Evolutionary conservation across 1,139 yeast species (phyloP).

Genomic region (Zygosaccharomyces pseudobailii): DNA sequence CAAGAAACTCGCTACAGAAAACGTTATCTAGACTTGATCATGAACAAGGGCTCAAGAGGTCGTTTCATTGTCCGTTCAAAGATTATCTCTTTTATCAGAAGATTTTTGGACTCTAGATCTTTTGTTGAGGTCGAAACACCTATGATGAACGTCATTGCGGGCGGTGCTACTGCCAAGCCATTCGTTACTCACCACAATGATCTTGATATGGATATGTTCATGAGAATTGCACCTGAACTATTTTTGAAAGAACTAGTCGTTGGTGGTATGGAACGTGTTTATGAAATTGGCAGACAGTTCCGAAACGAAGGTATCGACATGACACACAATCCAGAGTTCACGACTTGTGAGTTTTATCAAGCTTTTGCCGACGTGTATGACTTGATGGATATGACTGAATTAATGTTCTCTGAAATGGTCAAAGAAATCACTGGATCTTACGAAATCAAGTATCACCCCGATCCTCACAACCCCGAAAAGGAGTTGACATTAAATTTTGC

Average conservation of each 20-base stretch:
- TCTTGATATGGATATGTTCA: conserved; percentile 89
- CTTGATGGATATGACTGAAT: conserved; percentile 93
- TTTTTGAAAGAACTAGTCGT: conserved; percentile 95
- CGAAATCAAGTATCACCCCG: conserved; percentile 83
- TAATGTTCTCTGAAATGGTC: conserved; percentile 94
- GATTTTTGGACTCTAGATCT: conserved; percentile 77
- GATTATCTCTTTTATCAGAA: conserved; percentile 83
- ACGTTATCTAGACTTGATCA: conserved; percentile 86
- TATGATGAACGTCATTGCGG: conserved; percentile 97
- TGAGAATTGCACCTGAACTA: conserved; percentile 98
- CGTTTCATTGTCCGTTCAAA: conserved; percentile 83
- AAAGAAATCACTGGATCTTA: conserved; percentile 89
- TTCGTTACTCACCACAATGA: conserved; percentile 96
- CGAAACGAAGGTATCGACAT: conserved; percentile 97
- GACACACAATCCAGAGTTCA: conserved; percentile 94
- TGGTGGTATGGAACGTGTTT: conserved; percentile 97
- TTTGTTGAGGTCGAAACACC: conserved; percentile 98
- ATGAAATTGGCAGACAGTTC: conserved; percentile 98
- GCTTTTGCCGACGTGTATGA: conserved; percentile 68
- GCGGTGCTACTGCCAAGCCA: conserved; percentile 99
- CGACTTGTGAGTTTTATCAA: conserved; percentile 90
- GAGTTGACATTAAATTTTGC: conserved; percentile 78
- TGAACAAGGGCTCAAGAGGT: conserved; percentile 66
- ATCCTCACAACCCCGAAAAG: conserved; percentile 68
- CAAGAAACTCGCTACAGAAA: conserved; percentile 97